A percentile compares a stretch with the other conserved stretches of the same genome.
Evolutionary conservation across 768 basidiomycete genomes (phyloP).

Genomic region (Mycena alexandri): DNA sequence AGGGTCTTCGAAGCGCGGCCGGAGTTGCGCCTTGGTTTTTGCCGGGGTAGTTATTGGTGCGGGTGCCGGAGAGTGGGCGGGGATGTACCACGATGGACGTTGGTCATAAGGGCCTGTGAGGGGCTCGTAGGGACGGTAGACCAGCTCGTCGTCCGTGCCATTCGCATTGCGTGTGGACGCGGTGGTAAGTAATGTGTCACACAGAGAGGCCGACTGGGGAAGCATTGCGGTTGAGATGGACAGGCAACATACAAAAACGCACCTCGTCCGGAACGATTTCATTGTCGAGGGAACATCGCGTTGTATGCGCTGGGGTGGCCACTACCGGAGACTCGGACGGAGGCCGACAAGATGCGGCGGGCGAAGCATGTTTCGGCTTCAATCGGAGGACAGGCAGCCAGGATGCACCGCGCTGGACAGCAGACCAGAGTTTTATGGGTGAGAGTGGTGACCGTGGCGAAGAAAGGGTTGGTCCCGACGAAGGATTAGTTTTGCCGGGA

Average conservation of each 20-base stretch:
- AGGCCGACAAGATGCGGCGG: background rate
- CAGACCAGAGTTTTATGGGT: background rate
- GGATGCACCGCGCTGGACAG: constrained; percentile 2
- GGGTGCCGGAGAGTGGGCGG: constrained; percentile 3
- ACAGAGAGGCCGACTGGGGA: too few relatives aligned
- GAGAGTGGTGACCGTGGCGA: constrained; percentile 1
- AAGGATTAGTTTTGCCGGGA: background rate
- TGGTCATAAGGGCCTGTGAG: background rate
- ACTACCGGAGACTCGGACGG: too few relatives aligned
- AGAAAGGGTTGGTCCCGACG: background rate
- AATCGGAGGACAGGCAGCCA: background rate
- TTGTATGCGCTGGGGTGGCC: too few relatives aligned
- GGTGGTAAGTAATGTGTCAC: background rate
- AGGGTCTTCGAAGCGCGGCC: background rate
- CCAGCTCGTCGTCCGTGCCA: too few relatives aligned
- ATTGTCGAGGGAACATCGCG: too few relatives aligned
- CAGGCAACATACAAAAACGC: too few relatives aligned
- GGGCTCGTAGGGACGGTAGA: background rate
- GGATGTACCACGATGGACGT: constrained; percentile 1
- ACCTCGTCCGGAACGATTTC: too few relatives aligned
- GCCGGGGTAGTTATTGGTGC: background rate
- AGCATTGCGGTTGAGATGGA: too few relatives aligned
- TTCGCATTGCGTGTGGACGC: background rate
- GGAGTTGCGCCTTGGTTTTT: background rate
- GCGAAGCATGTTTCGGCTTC: background rate